Evolutionary conservation across 257 asterid species (phyloP), one percentile per base, ranked within the genome.

Genomic region (Scutellaria minor): DNA sequence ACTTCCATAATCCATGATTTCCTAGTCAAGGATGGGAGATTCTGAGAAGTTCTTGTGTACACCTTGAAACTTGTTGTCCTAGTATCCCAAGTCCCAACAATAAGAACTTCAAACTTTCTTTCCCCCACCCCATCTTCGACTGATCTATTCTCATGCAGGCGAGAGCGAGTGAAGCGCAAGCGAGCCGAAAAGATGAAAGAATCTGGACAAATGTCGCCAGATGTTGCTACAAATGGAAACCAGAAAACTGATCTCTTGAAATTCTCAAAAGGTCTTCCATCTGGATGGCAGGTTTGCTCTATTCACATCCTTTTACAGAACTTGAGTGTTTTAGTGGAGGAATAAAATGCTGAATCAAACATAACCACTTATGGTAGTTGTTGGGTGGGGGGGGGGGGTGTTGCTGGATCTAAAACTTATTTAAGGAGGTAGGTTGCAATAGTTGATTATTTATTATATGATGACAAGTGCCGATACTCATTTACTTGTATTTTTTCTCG

Each of bases 151-250:
- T 78, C 82, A 74, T 61, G 75, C 83, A 95, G 99, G 99, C 89
- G 97, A 78, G 99, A 88, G 75, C 90, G 97, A 31, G 99, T 95
- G 72, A 95, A 90, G 82, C 95, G 96, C 74, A 90, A 75, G 86
- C 86, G 89, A 69, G 90, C 93, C 6, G 78, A 85, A 80, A 81
- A 74, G 76, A 77, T 69, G 77, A 90, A 85, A 68, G 94, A 85
- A 66, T 63, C 83, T 44, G 77, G 48, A 71, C 77, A 60, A 63
- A 78, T 61, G 55, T 78, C 85, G 46, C 64, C 86, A 59, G 89
- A 84, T 48, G 81, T 62, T 40, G 60, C 75, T 60, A 57, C 75
- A 6, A 86, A 75, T 74, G 83, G 73, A 75, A 76, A 64, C 61
- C 74, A 75, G 68, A 83, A 83, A 79, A 82, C 89, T n/a, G 83